phyloP scores from a whole-genome alignment of 345 rosid species.

The Excoecaria cochinchinensis region DNA sequence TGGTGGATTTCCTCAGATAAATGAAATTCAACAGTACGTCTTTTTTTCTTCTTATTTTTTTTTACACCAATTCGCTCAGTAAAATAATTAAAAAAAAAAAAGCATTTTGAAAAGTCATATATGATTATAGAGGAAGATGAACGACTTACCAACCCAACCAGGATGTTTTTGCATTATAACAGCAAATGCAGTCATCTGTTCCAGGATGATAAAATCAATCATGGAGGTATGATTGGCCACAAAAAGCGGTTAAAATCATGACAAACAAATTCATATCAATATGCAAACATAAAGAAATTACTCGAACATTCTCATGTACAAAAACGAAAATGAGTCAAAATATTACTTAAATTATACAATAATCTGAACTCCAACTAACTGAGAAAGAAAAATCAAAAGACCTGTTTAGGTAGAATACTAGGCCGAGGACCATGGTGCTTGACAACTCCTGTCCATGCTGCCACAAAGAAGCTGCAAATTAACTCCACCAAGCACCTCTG shows the following conservation, averaged over 20 bases:
- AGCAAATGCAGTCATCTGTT: too few species aligned
- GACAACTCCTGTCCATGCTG: slow-evolving; percentile 98
- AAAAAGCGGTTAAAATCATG: slow-evolving; percentile 59
- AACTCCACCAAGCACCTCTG: slow-evolving; percentile 95
- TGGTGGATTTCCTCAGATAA: neutral
- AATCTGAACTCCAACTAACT: neutral
- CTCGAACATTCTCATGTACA: slow-evolving; percentile 1
- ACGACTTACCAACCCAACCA: slow-evolving; percentile 98
- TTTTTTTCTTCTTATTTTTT: too few species aligned
- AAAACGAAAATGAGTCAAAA: neutral
- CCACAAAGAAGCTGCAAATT: slow-evolving; percentile 97
- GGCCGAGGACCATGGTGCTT: slow-evolving; percentile 98
- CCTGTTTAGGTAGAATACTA: slow-evolving; percentile 96
- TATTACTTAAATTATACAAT: too few species aligned
- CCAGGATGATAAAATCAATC: slow-evolving; percentile 93
- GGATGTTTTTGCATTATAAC: too few species aligned
- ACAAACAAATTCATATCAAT: slow-evolving; percentile 2
- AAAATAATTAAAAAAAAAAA: neutral
- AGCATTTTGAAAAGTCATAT: neutral
- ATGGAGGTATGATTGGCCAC: slow-evolving; percentile 99
- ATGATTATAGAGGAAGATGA: neutral
- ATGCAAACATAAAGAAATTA: neutral
- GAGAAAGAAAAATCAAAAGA: slow-evolving; percentile 11
- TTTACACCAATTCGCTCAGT: neutral
- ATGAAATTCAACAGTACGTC: neutral